These are phyloP conservation scores for Leccinum pellstonianum DNA, from an alignment of 768 basidiomycete genomes.

Conservation along the genomic window DNA sequence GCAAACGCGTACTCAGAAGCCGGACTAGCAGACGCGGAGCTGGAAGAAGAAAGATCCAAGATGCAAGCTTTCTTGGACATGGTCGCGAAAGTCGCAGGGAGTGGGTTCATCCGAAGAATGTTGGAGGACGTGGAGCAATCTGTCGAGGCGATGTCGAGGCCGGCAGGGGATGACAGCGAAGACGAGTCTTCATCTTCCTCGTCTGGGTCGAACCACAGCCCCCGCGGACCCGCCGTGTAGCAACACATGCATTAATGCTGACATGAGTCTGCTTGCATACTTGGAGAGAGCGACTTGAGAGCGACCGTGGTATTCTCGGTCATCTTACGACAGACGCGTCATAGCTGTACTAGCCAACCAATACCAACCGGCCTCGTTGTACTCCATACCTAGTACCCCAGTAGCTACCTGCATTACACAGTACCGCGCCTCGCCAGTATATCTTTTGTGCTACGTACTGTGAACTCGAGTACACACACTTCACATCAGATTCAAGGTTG, in stretches of 20 bases:
- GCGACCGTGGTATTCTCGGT: background rate
- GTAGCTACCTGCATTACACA: background rate
- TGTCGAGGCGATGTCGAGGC: constrained; percentile 16
- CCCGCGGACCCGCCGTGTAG: background rate
- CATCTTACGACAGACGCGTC: background rate
- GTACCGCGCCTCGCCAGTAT: background rate
- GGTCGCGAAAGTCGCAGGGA: constrained; percentile 27
- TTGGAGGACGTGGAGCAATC: constrained; percentile 18
- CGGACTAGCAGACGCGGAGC: constrained; percentile 28
- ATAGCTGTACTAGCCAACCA: background rate
- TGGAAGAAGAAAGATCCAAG: constrained; percentile 20
- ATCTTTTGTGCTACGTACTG: background rate
- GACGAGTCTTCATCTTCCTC: constrained; percentile 4
- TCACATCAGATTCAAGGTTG: background rate
- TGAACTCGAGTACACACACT: background rate
- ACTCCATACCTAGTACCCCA: constrained; percentile 1
- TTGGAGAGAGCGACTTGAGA: background rate
- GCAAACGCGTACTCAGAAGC: constrained; percentile 26
- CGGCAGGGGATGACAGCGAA: background rate
- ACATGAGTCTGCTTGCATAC: background rate
- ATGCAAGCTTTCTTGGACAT: constrained; percentile 28
- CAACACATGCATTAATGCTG: background rate
- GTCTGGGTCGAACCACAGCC: background rate
- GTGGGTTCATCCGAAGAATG: constrained; percentile 28
- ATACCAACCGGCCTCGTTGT: background rate